Evolutionary conservation across 1,284 basidiomycete genomes (phyloP).

Genomic region (Austroboletus novae-zelandiae): DNA sequence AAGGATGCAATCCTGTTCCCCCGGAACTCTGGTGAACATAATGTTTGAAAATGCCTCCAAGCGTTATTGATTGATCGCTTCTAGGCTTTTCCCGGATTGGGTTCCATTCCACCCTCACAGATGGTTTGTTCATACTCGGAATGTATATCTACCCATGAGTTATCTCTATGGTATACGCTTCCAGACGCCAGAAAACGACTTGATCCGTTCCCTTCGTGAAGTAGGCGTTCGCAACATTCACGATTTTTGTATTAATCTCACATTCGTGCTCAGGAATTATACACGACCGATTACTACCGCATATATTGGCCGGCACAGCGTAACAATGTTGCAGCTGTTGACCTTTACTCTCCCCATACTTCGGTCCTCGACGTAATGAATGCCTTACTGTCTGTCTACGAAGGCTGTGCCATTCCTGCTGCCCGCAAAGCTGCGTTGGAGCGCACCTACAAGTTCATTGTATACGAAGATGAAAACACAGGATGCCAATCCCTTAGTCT

Average conservation of each 20-base stretch:
- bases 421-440: conserved; percentile 64
- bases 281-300: conserved; percentile 78
- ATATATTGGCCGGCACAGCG: conserved; percentile 92
- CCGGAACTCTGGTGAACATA: conserved; percentile 83
- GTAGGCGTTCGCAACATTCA: too few species aligned
- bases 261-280: conserved; percentile 72
- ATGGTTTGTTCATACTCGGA: too few species aligned
- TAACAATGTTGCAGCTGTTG: conserved; percentile 77
- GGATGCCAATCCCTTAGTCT: conserved; percentile 89
- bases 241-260: background rate
- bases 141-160: too few species aligned
- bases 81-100: conserved; percentile 82
- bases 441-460: conserved; percentile 76
- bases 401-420: conserved; percentile 63
- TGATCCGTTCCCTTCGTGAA: too few species aligned
- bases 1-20: conserved; percentile 89
- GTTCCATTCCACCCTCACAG: too few species aligned
- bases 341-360: conserved; percentile 88
- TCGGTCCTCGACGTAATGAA: conserved; percentile 71
- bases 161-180: too few species aligned
- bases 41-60: background rate
- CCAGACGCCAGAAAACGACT: too few species aligned
- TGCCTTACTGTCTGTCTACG: conserved; percentile 67
- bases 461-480: conserved; percentile 92
- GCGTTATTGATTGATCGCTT: conserved; percentile 1